These are phyloP conservation scores for Datura wrightii DNA, from an alignment of 257 asterid genomes.

Conservation along the genomic window DNA sequence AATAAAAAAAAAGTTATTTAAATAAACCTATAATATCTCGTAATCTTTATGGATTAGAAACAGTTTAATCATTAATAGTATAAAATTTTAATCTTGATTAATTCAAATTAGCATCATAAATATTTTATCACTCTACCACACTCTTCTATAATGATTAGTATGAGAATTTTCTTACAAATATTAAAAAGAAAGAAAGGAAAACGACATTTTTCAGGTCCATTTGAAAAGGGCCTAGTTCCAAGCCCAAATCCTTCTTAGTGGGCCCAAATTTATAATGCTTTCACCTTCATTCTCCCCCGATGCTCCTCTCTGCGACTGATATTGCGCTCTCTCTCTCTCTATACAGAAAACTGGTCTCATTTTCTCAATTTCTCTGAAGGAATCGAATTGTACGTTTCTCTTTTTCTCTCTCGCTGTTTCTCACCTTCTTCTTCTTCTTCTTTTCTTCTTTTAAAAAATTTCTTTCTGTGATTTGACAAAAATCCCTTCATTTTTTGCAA, in stretches of 20 bases:
- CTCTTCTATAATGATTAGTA: too few species aligned
- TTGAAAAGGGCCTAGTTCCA: neutral
- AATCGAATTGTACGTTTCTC: constrained; percentile 21
- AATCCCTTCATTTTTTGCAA: neutral
- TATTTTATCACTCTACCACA: too few species aligned
- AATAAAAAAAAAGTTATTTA: too few species aligned
- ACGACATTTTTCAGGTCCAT: neutral
- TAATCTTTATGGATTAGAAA: too few species aligned
- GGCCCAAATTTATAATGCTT: constrained; percentile 13
- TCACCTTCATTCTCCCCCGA: neutral
- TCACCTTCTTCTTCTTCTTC: neutral
- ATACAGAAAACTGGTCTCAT: neutral
- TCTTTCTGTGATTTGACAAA: neutral
- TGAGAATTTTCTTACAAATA: too few species aligned
- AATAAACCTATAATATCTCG: too few species aligned
- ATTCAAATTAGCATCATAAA: too few species aligned
- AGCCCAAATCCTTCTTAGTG: neutral
- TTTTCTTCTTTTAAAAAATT: neutral
- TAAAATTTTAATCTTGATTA: too few species aligned
- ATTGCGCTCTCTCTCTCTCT: neutral
- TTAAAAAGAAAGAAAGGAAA: too few species aligned
- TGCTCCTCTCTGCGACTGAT: neutral
- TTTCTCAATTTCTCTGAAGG: neutral
- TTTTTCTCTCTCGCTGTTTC: neutral
- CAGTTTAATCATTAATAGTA: too few species aligned